These are phyloP conservation scores for Ganoderma boninense DNA, from an alignment of 1,284 basidiomycete species.

Conservation along the genomic window DNA sequence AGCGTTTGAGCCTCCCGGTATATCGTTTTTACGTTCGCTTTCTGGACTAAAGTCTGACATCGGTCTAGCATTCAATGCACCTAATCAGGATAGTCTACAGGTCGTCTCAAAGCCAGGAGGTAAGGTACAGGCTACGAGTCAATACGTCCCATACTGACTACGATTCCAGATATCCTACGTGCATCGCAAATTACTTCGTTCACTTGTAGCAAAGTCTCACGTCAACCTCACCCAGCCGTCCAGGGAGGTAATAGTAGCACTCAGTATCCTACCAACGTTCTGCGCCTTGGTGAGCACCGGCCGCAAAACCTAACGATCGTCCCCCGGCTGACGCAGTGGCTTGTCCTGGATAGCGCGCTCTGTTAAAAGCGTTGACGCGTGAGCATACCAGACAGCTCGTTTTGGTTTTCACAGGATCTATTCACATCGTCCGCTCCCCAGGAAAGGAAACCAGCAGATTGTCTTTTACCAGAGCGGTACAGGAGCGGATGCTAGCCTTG, in stretches of 20 bases:
- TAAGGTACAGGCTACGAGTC: neutral
- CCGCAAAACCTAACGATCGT: neutral
- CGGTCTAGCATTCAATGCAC: neutral
- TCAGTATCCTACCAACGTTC: neutral
- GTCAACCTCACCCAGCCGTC: neutral
- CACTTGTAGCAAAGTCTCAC: neutral
- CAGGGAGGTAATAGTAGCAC: neutral
- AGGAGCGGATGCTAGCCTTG: neutral
- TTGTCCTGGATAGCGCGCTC: neutral
- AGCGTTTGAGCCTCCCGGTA: neutral
- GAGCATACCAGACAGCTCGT: neutral
- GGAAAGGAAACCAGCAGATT: neutral
- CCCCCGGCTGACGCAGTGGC: neutral
- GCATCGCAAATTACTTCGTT: neutral
- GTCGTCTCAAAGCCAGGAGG: neutral
- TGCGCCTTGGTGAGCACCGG: neutral
- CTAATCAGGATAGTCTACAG: neutral
- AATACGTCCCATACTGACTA: neutral
- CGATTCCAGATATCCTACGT: neutral
- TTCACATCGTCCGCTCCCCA: neutral
- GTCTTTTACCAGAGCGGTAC: conserved; percentile 2
- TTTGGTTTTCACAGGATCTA: neutral
- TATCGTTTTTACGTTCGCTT: neutral
- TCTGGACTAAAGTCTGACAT: neutral
- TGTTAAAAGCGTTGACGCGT: neutral